phyloP scores from a whole-genome alignment of 1,284 basidiomycete genomes.

The Anthracocystis panici-leucophaei region DNA sequence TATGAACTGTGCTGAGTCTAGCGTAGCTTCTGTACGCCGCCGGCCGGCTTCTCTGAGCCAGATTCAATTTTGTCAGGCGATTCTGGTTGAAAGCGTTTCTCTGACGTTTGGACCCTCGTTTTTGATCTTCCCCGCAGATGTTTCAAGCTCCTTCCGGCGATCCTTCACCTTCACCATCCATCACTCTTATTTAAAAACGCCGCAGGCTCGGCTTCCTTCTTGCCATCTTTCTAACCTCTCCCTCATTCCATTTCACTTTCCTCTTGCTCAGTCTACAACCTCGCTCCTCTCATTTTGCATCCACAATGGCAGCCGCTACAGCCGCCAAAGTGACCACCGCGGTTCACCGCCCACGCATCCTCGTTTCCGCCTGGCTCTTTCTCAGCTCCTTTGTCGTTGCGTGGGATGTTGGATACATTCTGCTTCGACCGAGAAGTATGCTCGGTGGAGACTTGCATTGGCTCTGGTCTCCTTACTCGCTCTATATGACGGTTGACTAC shows the following conservation, averaged over 20 bases:
- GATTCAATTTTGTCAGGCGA: not conserved
- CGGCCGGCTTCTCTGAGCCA: not conserved
- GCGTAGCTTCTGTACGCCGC: not conserved
- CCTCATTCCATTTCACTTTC: not conserved
- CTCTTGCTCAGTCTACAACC: conserved; percentile 11
- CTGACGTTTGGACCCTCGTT: conserved; percentile 1
- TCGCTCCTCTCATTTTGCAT: not conserved
- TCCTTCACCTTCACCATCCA: not conserved
- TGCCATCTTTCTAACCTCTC: not conserved
- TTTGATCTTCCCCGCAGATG: conserved; percentile 3
- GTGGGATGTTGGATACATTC: conserved; percentile 62
- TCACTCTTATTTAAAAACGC: not conserved
- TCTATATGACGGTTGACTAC: conserved; percentile 81
- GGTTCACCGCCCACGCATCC: conserved; percentile 35
- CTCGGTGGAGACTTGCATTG: conserved; percentile 71
- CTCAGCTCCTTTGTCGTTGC: conserved; percentile 45
- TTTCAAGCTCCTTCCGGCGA: conserved; percentile 1
- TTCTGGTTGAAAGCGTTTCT: not conserved
- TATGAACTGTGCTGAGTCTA: not conserved
- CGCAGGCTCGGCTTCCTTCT: not conserved
- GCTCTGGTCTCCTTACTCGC: conserved; percentile 50
- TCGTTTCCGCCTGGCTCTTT: conserved; percentile 46
- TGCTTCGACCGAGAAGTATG: conserved; percentile 55
- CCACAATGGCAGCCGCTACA: conserved; percentile 28
- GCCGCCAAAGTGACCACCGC: conserved; percentile 16